These are phyloP conservation scores for Apiospora aurea DNA, from an alignment of 2,329 filamentous ascomycete genomes.

Conservation along the genomic window DNA sequence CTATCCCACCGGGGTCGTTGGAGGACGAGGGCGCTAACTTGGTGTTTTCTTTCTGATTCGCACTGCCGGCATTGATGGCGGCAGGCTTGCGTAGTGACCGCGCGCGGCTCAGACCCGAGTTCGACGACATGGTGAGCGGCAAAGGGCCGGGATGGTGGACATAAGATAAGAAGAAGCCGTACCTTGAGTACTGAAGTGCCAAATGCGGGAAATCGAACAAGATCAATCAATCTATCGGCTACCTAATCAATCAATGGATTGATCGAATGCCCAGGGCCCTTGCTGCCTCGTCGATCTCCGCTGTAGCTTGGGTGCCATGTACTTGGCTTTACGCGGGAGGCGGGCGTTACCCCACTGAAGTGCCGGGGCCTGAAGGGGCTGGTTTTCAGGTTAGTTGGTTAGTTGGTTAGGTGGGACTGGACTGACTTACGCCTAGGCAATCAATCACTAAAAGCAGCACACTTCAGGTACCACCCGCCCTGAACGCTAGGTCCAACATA, in stretches of 20 bases:
- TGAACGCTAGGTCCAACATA: background rate
- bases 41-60: conserved; percentile 18
- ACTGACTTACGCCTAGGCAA: background rate
- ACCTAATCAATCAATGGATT: background rate
- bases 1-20: conserved; percentile 40
- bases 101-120: conserved; percentile 49
- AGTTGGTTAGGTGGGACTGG: no score
- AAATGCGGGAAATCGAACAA: background rate
- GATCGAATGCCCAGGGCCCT: conserved; percentile 1
- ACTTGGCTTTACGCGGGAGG: background rate
- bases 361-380: conserved; percentile 15
- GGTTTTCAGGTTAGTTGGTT: background rate
- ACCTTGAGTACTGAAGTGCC: background rate
- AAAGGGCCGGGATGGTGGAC: background rate
- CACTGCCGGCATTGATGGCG: conserved; percentile 19
- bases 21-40: conserved; percentile 31
- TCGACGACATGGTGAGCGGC: conserved; percentile 48
- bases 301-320: background rate
- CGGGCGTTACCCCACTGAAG: conserved; percentile 7
- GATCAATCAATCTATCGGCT: background rate
- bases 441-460: background rate
- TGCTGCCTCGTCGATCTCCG: conserved; percentile 10
- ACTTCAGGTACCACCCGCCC: background rate
- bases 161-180: background rate
- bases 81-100: conserved; percentile 57